Conservation (phyloP, 345 rosid genomes). For the Toxicodendron radicans region DNA sequence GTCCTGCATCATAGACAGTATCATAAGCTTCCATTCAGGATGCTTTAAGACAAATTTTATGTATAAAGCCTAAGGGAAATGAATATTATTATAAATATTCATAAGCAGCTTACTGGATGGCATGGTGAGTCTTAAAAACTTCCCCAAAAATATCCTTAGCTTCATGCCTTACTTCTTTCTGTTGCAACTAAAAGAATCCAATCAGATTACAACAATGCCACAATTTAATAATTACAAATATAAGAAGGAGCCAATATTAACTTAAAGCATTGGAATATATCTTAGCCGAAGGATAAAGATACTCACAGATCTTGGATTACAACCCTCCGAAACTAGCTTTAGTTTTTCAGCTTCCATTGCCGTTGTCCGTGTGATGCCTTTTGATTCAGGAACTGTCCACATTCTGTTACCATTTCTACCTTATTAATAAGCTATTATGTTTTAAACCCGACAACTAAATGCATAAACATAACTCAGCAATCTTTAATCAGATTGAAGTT, state of each 20-base stretch:
- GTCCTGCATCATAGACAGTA: conserved; percentile 44
- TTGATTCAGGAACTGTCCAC: conserved; percentile 70
- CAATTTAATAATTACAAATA: conserved; percentile 11
- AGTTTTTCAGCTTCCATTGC: conserved; percentile 70
- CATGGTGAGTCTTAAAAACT: conserved; percentile 73
- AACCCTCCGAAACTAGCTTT: conserved; percentile 78
- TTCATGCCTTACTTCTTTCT: conserved; percentile 69
- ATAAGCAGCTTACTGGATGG: conserved; percentile 70
- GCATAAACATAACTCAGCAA: neutral
- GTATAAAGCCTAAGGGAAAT: neutral
- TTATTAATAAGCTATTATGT: conserved; percentile 15
- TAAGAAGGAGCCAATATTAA: neutral
- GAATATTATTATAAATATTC: neutral
- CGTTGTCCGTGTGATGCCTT: conserved; percentile 55
- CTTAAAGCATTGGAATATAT: neutral
- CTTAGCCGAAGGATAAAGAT: conserved; percentile 12
- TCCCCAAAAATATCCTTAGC: conserved; percentile 64
- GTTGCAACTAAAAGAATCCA: conserved; percentile 44
- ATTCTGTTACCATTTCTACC: conserved; percentile 48
- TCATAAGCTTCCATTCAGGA: conserved; percentile 18
- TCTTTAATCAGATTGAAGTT: neutral
- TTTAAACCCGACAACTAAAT: conserved; percentile 9
- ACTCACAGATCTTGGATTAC: conserved; percentile 66
- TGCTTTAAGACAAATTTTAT: conserved; percentile 8
- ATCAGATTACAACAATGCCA: conserved; percentile 34